Percentiles rank a stretch among this genome's conserved stretches.
Evolutionary conservation across 345 rosid species (phyloP).

Genomic region (Arabis alpina): DNA sequence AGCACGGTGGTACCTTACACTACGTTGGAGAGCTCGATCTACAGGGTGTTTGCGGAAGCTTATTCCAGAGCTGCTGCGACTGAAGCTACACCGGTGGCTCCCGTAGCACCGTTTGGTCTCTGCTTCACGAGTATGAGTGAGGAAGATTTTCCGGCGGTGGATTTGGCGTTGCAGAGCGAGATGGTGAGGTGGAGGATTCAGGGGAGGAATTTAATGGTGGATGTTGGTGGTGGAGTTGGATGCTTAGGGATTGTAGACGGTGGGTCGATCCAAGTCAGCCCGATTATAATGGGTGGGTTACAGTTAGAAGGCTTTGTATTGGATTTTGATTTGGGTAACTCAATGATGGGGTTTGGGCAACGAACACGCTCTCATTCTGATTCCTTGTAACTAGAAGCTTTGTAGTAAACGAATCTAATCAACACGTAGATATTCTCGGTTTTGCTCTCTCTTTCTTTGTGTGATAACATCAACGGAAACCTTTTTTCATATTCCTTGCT

Average conservation of each 20-base stretch:
- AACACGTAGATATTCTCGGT: constrained; percentile 34
- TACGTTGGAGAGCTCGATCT: constrained; percentile 62
- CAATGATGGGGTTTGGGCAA: constrained; percentile 65
- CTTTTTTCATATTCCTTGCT: neutral
- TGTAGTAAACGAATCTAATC: constrained; percentile 15
- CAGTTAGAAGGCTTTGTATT: constrained; percentile 73
- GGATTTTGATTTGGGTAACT: constrained; percentile 69
- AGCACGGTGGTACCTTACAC: constrained; percentile 76
- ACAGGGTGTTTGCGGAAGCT: constrained; percentile 47
- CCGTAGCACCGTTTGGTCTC: constrained; percentile 61
- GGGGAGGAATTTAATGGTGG: constrained; percentile 66
- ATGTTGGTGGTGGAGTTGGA: constrained; percentile 49
- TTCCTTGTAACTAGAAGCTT: constrained; percentile 10
- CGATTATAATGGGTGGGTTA: constrained; percentile 69
- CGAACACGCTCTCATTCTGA: constrained; percentile 41
- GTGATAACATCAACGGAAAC: neutral
- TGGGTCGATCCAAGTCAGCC: constrained; percentile 45
- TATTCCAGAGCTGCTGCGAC: constrained; percentile 56
- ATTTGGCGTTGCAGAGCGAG: constrained; percentile 81
- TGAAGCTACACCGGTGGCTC: constrained; percentile 48
- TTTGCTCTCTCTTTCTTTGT: constrained; percentile 25
- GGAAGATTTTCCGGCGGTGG: constrained; percentile 56
- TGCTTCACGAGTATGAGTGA: constrained; percentile 48
- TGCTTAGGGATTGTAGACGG: constrained; percentile 83
- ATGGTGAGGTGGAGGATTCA: constrained; percentile 81